A percentile compares a stretch with the other conserved stretches of the same genome.
These are phyloP conservation scores for Setaria italica DNA, from an alignment of 202 grass and related monocot species.

Conservation along the genomic window DNA sequence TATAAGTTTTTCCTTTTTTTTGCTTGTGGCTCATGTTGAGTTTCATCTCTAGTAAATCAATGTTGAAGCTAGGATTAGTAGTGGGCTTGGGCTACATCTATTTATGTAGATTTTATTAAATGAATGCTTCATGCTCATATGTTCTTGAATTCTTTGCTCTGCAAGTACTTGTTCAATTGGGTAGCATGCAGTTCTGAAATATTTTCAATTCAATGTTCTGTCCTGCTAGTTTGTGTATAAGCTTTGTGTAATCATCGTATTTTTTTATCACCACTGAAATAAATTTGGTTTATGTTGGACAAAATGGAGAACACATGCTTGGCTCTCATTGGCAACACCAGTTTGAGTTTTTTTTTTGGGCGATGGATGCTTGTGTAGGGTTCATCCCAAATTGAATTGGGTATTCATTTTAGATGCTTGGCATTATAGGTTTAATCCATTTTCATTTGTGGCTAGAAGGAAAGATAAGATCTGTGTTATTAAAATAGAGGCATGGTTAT, in stretches of 20 bases:
- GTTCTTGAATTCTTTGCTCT: constrained; percentile 22
- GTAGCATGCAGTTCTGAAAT: background rate
- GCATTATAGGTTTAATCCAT: background rate
- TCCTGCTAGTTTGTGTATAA: constrained; percentile 9
- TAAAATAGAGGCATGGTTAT: background rate
- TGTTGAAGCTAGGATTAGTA: constrained; percentile 1
- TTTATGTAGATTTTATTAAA: background rate
- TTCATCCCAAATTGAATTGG: background rate
- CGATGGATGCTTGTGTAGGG: background rate
- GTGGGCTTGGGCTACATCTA: background rate
- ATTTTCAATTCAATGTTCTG: background rate
- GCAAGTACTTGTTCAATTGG: constrained; percentile 24
- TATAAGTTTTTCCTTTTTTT: background rate
- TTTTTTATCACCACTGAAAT: background rate
- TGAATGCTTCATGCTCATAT: constrained; percentile 3
- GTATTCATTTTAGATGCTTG: background rate
- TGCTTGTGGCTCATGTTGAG: background rate
- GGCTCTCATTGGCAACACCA: background rate
- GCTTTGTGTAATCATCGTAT: constrained; percentile 5
- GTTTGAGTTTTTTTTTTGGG: background rate
- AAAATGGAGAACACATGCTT: background rate
- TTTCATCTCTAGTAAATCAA: background rate
- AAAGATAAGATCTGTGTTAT: background rate
- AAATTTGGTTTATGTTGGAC: background rate
- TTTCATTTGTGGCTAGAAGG: background rate